These are phyloP conservation scores for Dendrothele bispora DNA, from an alignment of 768 basidiomycete genomes.

Conservation along the genomic window DNA sequence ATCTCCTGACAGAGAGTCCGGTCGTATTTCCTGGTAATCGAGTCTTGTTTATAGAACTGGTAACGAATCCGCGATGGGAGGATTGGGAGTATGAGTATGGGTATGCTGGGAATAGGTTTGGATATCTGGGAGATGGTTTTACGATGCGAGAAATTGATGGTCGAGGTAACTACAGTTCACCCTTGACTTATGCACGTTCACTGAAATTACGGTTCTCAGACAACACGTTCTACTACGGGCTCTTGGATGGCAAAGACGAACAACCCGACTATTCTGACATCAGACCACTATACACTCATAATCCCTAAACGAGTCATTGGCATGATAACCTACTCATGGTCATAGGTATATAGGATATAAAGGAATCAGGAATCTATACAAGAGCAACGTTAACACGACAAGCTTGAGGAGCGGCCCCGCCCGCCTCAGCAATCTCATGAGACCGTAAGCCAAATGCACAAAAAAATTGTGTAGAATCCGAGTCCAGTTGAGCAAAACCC, in stretches of 20 bases:
- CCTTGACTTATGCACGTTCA: background rate
- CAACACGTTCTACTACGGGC: conserved; percentile 23
- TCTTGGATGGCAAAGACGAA: conserved; percentile 20
- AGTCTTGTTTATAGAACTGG: conserved; percentile 22
- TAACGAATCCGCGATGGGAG: conserved; percentile 21
- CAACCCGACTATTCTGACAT: conserved; percentile 21
- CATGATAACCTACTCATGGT: no score
- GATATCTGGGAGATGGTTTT: conserved; percentile 20
- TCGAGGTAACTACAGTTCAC: conserved; percentile 9
- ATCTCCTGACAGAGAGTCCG: conserved; percentile 16
- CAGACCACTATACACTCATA: no score
- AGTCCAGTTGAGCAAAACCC: no score
- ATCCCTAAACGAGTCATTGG: no score
- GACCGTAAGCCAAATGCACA: no score
- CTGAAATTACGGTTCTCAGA: conserved; percentile 5
- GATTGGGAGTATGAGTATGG: conserved; percentile 24
- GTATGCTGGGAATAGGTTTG: conserved; percentile 19
- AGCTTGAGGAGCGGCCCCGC: no score
- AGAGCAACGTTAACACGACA: no score
- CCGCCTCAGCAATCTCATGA: no score
- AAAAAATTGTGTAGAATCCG: no score
- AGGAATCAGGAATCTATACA: no score
- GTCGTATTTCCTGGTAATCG: conserved; percentile 23
- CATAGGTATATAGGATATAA: no score
- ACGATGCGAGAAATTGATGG: conserved; percentile 20